phyloP scores from a whole-genome alignment of 2,329 filamentous ascomycete genomes.

The Magnaporthales sp. region DNA sequence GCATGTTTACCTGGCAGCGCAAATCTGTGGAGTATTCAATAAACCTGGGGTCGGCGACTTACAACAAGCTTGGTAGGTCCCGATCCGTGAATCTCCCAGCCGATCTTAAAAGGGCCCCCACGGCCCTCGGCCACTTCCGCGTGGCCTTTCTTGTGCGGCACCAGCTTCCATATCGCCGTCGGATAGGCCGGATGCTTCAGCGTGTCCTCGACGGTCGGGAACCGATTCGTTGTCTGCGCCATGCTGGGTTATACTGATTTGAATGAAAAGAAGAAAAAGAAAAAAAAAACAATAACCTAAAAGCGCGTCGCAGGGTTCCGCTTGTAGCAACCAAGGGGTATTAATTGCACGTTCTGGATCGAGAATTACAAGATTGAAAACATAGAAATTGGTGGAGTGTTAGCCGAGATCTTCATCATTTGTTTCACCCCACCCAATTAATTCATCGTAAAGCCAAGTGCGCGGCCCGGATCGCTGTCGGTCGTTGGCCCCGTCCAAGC shows the following conservation, averaged over 20 bases:
- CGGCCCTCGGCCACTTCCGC: conserved; percentile 57
- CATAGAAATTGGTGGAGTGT: background rate
- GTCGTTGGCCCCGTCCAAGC: background rate
- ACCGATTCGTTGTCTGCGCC: background rate
- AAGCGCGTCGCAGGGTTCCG: too few species aligned
- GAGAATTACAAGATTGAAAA: too few species aligned
- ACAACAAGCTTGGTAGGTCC: conserved; percentile 68
- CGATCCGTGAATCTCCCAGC: conserved; percentile 72
- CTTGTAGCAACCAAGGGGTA: too few species aligned
- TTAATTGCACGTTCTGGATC: too few species aligned
- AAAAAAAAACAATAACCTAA: background rate
- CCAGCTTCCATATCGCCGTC: conserved; percentile 59
- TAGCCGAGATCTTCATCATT: too few species aligned
- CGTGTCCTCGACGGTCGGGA: conserved; percentile 44
- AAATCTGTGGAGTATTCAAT: background rate
- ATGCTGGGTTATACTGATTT: background rate
- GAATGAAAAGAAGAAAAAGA: background rate
- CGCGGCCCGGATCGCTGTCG: background rate
- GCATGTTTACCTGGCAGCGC: too few species aligned
- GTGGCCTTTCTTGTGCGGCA: conserved; percentile 53
- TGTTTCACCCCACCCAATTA: background rate
- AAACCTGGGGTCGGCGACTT: conserved; percentile 25
- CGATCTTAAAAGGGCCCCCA: conserved; percentile 67
- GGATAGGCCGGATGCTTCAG: conserved; percentile 57
- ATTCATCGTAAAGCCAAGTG: background rate